A percentile compares a stretch with the other conserved stretches of the same genome.
These are phyloP conservation scores for Pythium coloratum DNA, from an alignment of 352 stramenopile genomes.

Conservation along the genomic window DNA sequence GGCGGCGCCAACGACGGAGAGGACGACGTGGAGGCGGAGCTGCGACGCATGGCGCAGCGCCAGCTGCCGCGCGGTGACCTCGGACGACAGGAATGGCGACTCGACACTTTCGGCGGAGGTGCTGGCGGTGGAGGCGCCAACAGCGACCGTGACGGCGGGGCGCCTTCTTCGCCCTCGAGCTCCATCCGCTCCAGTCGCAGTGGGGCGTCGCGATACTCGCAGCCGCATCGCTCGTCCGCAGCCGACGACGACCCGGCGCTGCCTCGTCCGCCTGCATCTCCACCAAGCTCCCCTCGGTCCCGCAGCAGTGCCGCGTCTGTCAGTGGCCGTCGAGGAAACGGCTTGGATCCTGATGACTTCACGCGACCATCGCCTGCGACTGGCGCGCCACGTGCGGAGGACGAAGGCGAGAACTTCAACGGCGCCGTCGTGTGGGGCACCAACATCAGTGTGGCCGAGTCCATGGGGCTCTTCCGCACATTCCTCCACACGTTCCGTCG, in stretches of 20 bases:
- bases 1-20: slow-evolving; percentile 36
- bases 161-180: slow-evolving; percentile 43
- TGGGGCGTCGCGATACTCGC: slow-evolving; percentile 19
- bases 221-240: background rate
- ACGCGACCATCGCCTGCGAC: slow-evolving; percentile 23
- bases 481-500: slow-evolving; percentile 89
- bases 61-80: slow-evolving; percentile 78
- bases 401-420: slow-evolving; percentile 46
- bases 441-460: slow-evolving; percentile 91
- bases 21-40: slow-evolving; percentile 76
- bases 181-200: slow-evolving; percentile 41
- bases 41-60: slow-evolving; percentile 75
- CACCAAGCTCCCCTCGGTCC: slow-evolving; percentile 64
- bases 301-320: slow-evolving; percentile 25
- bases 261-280: slow-evolving; percentile 58
- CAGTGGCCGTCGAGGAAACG: slow-evolving; percentile 4
- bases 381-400: background rate
- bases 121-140: slow-evolving; percentile 13
- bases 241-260: slow-evolving; percentile 29
- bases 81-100: slow-evolving; percentile 69
- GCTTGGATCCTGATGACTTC: slow-evolving; percentile 26
- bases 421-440: slow-evolving; percentile 93
- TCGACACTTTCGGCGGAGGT: slow-evolving; percentile 51
- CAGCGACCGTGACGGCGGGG: slow-evolving; percentile 15
- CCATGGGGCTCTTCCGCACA: slow-evolving; percentile 87